Evolutionary conservation across 805 yeast species (phyloP).

Genomic region (Candida sphagnicola): DNA sequence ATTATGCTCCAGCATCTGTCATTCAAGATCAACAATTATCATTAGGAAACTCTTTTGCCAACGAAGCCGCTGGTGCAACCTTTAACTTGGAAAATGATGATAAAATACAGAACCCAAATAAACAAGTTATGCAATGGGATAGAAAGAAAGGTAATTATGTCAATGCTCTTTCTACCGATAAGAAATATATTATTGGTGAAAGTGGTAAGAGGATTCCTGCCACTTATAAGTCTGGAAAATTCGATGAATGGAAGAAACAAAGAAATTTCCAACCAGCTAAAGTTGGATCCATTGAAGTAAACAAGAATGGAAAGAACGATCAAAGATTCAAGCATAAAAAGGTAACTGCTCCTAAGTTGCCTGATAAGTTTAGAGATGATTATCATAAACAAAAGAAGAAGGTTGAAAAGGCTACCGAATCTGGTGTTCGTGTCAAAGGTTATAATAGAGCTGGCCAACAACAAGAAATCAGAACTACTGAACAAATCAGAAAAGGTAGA

Average conservation of each 20-base stretch:
- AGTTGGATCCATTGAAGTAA: conserved; percentile 52
- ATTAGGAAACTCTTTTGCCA: conserved; percentile 53
- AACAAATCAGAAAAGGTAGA: conserved; percentile 77
- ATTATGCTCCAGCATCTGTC: conserved; percentile 77
- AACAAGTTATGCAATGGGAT: conserved; percentile 86
- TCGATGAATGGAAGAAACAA: conserved; percentile 84
- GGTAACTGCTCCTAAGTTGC: conserved; percentile 76
- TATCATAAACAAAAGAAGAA: conserved; percentile 77
- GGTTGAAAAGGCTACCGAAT: conserved; percentile 73
- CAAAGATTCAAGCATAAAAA: conserved; percentile 67
- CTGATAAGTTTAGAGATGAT: conserved; percentile 90
- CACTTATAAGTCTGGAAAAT: conserved; percentile 83
- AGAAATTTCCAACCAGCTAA: conserved; percentile 52
- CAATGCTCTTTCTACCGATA: conserved; percentile 72
- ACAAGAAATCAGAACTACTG: conserved; percentile 63
- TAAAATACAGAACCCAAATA: conserved; percentile 59
- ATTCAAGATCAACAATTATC: conserved; percentile 78
- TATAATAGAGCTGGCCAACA: conserved; percentile 43
- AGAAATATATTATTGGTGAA: conserved; percentile 90
- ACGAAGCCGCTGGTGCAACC: conserved; percentile 79
- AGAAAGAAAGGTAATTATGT: conserved; percentile 86
- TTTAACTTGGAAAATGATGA: conserved; percentile 82
- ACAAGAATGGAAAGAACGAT: conserved; percentile 25
- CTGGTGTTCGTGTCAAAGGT: conserved; percentile 73
- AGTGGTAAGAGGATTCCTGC: conserved; percentile 93